phyloP scores from a whole-genome alignment of 805 yeast species.

The Tetrapisispora namnaoensis region DNA sequence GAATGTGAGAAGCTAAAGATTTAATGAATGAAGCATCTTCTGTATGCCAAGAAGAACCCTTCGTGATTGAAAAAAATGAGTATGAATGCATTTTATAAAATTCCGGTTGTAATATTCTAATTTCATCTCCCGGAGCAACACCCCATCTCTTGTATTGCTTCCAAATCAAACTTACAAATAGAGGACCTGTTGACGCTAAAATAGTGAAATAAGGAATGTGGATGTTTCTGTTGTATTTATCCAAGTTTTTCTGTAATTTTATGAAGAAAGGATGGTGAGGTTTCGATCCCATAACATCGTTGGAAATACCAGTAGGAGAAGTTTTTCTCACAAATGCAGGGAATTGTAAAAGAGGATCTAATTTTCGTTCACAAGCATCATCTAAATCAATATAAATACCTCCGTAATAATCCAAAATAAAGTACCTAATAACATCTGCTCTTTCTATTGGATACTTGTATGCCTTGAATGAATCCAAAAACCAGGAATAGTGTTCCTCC shows the following conservation, averaged over 20 bases:
- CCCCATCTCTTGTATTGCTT: conserved; percentile 79
- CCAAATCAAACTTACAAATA: conserved; percentile 79
- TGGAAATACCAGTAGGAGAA: conserved; percentile 81
- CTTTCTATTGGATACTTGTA: conserved; percentile 78
- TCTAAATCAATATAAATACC: conserved; percentile 88
- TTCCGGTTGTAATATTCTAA: conserved; percentile 57
- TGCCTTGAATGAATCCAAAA: conserved; percentile 62
- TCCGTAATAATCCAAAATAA: conserved; percentile 72
- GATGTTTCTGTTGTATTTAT: conserved; percentile 63
- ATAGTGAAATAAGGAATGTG: conserved; percentile 81
- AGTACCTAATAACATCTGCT: conserved; percentile 86
- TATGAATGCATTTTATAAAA: conserved; percentile 55
- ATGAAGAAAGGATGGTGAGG: conserved; percentile 81
- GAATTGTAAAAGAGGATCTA: conserved; percentile 72
- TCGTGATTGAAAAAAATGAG: conserved; percentile 63
- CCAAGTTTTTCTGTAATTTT: conserved; percentile 55
- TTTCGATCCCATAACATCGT: conserved; percentile 85
- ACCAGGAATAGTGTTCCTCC: conserved; percentile 77
- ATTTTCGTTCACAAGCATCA: conserved; percentile 69
- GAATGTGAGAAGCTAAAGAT: conserved; percentile 62
- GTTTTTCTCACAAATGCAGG: conserved; percentile 87
- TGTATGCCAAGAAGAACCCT: conserved; percentile 89
- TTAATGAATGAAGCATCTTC: conserved; percentile 78
- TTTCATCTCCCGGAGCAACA: conserved; percentile 49
- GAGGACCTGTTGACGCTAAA: conserved; percentile 89